A percentile compares a stretch with the other conserved stretches of the same genome.
These are phyloP conservation scores for Bromus sterilis DNA, from an alignment of 176 grass and related monocot species.

Conservation along the genomic window DNA sequence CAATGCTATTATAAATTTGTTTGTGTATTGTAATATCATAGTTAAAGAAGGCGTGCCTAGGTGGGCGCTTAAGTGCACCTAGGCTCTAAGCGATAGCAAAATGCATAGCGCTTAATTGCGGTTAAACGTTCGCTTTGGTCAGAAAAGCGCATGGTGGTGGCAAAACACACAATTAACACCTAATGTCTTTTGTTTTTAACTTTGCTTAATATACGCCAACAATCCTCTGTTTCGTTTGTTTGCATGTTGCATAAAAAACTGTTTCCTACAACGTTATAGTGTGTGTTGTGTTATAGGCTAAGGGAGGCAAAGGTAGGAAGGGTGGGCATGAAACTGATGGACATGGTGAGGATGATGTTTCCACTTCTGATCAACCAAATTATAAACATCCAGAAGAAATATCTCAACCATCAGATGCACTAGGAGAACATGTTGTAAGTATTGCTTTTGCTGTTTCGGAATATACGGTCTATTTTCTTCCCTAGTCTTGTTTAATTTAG, in stretches of 20 bases:
- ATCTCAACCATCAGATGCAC: conserved; percentile 37
- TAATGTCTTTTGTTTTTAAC: background rate
- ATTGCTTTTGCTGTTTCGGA: background rate
- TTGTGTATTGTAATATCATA: background rate
- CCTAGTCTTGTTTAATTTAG: background rate
- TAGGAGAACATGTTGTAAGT: conserved; percentile 52
- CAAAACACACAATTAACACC: background rate
- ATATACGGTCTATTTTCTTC: background rate
- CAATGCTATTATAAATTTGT: background rate
- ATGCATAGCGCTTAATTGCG: background rate
- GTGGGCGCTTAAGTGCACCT: background rate
- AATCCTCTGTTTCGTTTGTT: background rate
- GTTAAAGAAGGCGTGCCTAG: background rate
- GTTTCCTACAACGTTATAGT: background rate
- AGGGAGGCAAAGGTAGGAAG: conserved; percentile 67
- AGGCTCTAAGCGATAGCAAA: background rate
- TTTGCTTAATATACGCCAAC: background rate
- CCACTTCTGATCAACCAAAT: conserved; percentile 72
- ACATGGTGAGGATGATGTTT: conserved; percentile 69
- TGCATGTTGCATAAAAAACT: background rate
- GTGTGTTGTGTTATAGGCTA: conserved; percentile 37
- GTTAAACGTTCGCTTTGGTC: no score
- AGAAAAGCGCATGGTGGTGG: background rate
- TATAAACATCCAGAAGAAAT: conserved; percentile 62
- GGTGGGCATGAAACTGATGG: conserved; percentile 53